Percentiles rank a stretch among this genome's conserved stretches.
Evolutionary conservation across 2,329 filamentous ascomycete species (phyloP).

Genomic region (Pyricularia grisea): DNA sequence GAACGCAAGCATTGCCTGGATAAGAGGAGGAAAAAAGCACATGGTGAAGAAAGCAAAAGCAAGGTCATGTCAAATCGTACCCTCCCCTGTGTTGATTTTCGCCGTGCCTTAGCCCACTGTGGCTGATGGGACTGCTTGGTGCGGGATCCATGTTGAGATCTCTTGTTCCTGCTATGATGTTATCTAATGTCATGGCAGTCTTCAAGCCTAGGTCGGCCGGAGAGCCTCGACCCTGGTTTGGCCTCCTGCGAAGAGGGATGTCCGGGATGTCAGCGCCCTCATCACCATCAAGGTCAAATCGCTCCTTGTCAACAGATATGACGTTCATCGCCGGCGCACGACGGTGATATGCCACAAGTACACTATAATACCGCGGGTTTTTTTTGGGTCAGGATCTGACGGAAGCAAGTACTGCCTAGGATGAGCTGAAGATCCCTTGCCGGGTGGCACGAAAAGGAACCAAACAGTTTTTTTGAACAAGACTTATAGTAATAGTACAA

Average conservation of each 20-base stretch:
- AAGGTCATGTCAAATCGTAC: neutral
- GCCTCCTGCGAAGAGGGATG: conserved; percentile 3
- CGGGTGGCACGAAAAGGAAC: neutral
- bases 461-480: neutral
- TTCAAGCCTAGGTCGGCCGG: neutral
- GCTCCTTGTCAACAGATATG: neutral
- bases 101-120: neutral
- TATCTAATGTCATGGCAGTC: neutral
- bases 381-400: neutral
- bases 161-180: conserved; percentile 3
- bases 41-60: neutral
- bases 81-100: neutral
- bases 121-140: neutral
- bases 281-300: conserved; percentile 6
- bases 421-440: neutral
- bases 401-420: neutral
- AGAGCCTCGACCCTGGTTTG: neutral
- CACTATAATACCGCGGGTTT: neutral
- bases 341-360: neutral
- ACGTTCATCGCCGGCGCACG: neutral
- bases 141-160: neutral
- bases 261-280: conserved; percentile 6
- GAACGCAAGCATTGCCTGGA: too few species aligned
- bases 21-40: neutral
- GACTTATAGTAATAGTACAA: neutral